Conservation (phyloP, 2,329 filamentous ascomycete genomes). For the Trichoderma simmonsii region DNA sequence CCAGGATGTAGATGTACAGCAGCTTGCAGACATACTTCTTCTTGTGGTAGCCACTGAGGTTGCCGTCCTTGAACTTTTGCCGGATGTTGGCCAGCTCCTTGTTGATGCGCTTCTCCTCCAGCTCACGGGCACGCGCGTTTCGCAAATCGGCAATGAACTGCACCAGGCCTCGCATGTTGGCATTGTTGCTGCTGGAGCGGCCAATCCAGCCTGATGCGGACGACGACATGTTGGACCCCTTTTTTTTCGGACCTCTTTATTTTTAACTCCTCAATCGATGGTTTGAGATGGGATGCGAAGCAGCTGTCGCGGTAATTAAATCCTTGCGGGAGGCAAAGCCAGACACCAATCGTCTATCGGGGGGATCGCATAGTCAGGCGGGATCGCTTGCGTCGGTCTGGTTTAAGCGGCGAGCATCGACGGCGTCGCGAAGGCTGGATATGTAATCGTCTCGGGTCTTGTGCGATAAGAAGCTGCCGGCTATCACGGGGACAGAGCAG, state of each 20-base stretch:
- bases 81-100: slow-evolving; percentile 98
- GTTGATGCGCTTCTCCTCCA: slow-evolving; percentile 99
- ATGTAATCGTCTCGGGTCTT: slow-evolving; percentile 10
- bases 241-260: not conserved
- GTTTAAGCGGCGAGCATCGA: slow-evolving; percentile 30
- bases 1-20: slow-evolving; percentile 97
- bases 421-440: slow-evolving; percentile 20
- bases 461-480: not conserved
- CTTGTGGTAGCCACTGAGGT: slow-evolving; percentile 93
- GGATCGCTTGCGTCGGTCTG: slow-evolving; percentile 22
- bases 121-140: slow-evolving; percentile 89
- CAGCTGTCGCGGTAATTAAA: not conserved
- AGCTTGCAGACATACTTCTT: slow-evolving; percentile 99
- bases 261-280: not conserved
- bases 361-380: slow-evolving; percentile 34
- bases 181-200: slow-evolving; percentile 62
- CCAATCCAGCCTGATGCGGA: slow-evolving; percentile 60
- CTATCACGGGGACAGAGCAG: not conserved
- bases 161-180: slow-evolving; percentile 78
- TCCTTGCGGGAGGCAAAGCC: slow-evolving; percentile 21
- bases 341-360: slow-evolving; percentile 28
- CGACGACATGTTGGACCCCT: slow-evolving; percentile 48
- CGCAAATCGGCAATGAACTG: slow-evolving; percentile 97
- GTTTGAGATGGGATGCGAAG: not conserved
- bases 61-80: slow-evolving; percentile 97